A percentile compares a stretch with the other conserved stretches of the same genome.
phyloP scores from a whole-genome alignment of 139 green algal species.

The Haematococcus lacustris region DNA sequence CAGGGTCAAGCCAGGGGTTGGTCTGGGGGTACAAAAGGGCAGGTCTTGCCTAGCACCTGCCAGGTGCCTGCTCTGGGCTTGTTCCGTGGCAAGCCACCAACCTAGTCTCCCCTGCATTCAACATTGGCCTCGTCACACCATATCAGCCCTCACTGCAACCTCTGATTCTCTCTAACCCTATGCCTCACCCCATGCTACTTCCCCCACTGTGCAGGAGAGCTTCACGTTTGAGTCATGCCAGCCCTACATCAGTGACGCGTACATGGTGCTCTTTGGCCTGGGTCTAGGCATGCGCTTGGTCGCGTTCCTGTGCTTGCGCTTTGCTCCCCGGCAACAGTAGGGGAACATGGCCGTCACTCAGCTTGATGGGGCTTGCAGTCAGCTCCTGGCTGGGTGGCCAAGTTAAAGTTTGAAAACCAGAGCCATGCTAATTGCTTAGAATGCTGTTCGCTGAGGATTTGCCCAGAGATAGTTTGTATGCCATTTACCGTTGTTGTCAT shows the following conservation, averaged over 20 bases:
- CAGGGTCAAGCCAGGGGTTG: background rate
- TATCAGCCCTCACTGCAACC: background rate
- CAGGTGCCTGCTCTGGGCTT: background rate
- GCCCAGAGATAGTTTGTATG: too few species aligned
- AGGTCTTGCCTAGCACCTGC: too few species aligned
- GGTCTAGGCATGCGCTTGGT: slow-evolving; percentile 19
- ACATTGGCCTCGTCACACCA: too few species aligned
- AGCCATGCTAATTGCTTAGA: too few species aligned
- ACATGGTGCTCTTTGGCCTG: slow-evolving; percentile 8
- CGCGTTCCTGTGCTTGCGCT: slow-evolving; percentile 13
- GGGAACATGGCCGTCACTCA: too few species aligned
- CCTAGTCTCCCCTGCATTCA: too few species aligned
- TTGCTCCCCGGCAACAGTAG: background rate
- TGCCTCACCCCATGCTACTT: background rate
- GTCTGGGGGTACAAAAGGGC: background rate
- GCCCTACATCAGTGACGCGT: slow-evolving; percentile 1
- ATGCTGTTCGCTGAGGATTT: too few species aligned
- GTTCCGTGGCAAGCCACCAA: too few species aligned
- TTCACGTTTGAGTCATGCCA: slow-evolving; percentile 20
- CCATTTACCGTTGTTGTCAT: too few species aligned
- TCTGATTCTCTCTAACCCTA: background rate
- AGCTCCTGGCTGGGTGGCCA: too few species aligned
- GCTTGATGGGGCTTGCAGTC: too few species aligned
- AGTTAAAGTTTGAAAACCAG: too few species aligned
- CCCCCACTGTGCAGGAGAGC: slow-evolving; percentile 4